A percentile compares a stretch with the other conserved stretches of the same genome.
These are phyloP conservation scores for Meira nashicola DNA, from an alignment of 1,284 basidiomycete genomes.

Conservation along the genomic window DNA sequence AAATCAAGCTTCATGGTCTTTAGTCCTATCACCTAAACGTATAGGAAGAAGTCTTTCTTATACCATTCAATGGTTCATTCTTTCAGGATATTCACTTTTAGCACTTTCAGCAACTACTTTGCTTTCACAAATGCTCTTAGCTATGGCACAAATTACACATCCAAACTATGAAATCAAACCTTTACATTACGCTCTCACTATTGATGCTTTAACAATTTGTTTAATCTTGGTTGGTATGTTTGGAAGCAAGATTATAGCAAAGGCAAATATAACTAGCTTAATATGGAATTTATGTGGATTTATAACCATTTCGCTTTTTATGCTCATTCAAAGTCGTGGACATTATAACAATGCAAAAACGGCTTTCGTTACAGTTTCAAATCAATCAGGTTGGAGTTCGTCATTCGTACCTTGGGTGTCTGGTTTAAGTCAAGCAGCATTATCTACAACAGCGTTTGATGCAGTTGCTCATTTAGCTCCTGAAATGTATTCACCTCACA, in stretches of 20 bases:
- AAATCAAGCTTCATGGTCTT: not conserved
- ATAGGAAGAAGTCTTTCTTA: conserved; percentile 4
- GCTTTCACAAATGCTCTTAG: conserved; percentile 17
- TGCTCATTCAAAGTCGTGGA: conserved; percentile 18
- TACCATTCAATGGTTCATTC: conserved; percentile 16
- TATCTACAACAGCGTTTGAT: conserved; percentile 23
- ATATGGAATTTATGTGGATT: conserved; percentile 20
- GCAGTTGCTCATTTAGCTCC: conserved; percentile 21
- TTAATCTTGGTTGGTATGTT: conserved; percentile 9
- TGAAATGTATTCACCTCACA: conserved; percentile 18
- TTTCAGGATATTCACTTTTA: conserved; percentile 20
- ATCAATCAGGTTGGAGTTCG: conserved; percentile 19
- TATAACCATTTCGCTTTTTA: conserved; percentile 12
- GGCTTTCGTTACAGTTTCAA: conserved; percentile 20
- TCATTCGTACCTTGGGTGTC: conserved; percentile 22
- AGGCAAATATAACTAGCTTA: conserved; percentile 19
- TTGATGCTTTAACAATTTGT: conserved; percentile 10
- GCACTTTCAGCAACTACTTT: conserved; percentile 17
- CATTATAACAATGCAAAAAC: conserved; percentile 21
- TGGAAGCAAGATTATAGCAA: conserved; percentile 14
- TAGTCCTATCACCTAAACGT: not conserved
- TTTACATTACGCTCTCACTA: conserved; percentile 10
- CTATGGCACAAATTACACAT: conserved; percentile 21
- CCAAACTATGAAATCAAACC: conserved; percentile 9
- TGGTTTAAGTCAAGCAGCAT: conserved; percentile 17